phyloP scores from a whole-genome alignment of 495 filamentous ascomycete genomes.

The Bombardia bombarda region DNA sequence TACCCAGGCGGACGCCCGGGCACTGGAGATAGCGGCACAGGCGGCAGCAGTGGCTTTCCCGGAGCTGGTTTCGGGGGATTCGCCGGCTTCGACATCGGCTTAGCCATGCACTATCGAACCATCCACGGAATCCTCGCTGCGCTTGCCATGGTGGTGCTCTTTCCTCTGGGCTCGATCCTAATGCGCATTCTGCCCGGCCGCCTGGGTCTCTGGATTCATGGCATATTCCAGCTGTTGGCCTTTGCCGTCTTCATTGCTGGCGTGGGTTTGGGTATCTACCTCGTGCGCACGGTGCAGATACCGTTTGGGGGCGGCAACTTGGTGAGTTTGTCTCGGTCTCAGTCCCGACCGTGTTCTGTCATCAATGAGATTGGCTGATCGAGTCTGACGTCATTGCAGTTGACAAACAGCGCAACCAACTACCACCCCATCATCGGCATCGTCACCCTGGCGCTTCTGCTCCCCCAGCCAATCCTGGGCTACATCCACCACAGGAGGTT shows the following conservation, averaged over 20 bases:
- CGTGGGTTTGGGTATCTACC: conserved; percentile 51
- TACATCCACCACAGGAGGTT: conserved; percentile 52
- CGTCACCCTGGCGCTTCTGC: conserved; percentile 42
- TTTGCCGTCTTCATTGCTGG: conserved; percentile 44
- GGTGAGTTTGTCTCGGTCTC: conserved; percentile 8
- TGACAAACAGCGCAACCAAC: conserved; percentile 17
- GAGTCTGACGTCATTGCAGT: background rate
- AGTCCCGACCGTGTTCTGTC: too few species aligned
- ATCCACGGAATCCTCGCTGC: conserved; percentile 36
- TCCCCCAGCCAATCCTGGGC: conserved; percentile 57
- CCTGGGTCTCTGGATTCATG: conserved; percentile 39
- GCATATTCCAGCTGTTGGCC: conserved; percentile 45
- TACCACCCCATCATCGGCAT: conserved; percentile 52
- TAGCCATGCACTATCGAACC: conserved; percentile 15
- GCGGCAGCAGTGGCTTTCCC: background rate
- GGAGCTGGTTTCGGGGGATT: background rate
- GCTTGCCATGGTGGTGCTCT: conserved; percentile 41
- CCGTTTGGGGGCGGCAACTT: conserved; percentile 9
- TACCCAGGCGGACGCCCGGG: background rate
- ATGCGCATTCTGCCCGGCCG: conserved; percentile 41
- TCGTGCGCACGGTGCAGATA: conserved; percentile 25
- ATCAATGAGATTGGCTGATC: background rate
- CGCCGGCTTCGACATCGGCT: conserved; percentile 15
- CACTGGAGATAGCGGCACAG: background rate
- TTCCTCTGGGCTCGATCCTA: conserved; percentile 47